These are phyloP conservation scores for Scutellaria baicalensis DNA, from an alignment of 257 asterid genomes.

Conservation along the genomic window DNA sequence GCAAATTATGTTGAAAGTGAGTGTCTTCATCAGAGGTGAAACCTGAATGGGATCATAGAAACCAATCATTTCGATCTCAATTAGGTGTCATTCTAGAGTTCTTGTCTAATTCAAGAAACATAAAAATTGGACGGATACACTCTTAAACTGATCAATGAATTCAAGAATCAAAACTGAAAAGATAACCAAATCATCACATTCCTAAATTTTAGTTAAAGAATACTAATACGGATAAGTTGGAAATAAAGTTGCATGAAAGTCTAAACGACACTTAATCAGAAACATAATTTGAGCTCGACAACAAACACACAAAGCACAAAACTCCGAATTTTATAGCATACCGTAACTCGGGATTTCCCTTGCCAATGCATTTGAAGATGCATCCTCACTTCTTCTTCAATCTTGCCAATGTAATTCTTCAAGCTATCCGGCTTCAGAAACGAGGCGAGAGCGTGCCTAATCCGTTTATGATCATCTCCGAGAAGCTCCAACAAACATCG, in stretches of 20 bases:
- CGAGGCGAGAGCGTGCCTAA: constrained; percentile 49
- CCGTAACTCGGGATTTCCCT: constrained; percentile 49
- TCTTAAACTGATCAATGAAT: too few relatives aligned
- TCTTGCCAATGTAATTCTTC: constrained; percentile 52
- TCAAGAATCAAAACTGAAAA: too few relatives aligned
- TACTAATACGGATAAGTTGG: too few relatives aligned
- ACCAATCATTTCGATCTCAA: too few relatives aligned
- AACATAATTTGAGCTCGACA: not conserved
- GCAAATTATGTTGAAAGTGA: constrained; percentile 74
- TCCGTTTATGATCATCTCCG: constrained; percentile 60
- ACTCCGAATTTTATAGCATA: not conserved
- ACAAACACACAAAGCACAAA: not conserved
- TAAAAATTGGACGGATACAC: too few relatives aligned
- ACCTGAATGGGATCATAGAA: constrained; percentile 25
- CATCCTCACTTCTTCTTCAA: constrained; percentile 44
- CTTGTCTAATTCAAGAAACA: too few relatives aligned
- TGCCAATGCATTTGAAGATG: constrained; percentile 55
- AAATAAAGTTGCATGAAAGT: too few relatives aligned
- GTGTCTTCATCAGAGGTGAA: constrained; percentile 60
- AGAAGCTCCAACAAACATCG: constrained; percentile 50
- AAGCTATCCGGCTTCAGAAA: constrained; percentile 60
- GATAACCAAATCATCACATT: too few relatives aligned
- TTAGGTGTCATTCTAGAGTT: too few relatives aligned
- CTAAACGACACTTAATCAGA: not conserved
- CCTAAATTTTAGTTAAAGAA: too few relatives aligned